These are phyloP conservation scores for Lipomyces kockii DNA, from an alignment of 805 yeast species.

Conservation along the genomic window DNA sequence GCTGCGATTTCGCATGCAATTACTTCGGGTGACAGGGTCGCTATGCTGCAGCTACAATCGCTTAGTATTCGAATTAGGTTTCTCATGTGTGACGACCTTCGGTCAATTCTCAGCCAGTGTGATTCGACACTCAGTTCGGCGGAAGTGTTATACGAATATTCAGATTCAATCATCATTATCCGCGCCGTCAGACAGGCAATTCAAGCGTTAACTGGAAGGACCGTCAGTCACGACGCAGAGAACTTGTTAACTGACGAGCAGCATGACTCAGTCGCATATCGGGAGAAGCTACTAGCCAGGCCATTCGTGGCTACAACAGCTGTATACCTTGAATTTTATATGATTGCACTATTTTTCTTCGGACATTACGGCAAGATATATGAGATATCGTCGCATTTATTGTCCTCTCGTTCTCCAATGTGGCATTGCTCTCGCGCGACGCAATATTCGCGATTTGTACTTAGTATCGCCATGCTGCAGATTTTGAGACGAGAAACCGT, in stretches of 20 bases:
- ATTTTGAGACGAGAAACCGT: conserved; percentile 4
- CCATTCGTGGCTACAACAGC: conserved; percentile 20
- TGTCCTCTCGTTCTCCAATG: not conserved
- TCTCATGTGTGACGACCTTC: conserved; percentile 9
- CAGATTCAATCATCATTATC: conserved; percentile 21
- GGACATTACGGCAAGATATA: conserved; percentile 23
- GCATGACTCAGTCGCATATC: conserved; percentile 28
- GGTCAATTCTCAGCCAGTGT: conserved; percentile 7
- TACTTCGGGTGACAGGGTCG: conserved; percentile 29
- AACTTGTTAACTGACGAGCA: conserved; percentile 22
- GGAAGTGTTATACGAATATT: conserved; percentile 12
- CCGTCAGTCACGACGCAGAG: conserved; percentile 8
- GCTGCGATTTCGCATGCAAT: conserved; percentile 18
- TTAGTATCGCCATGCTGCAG: conserved; percentile 20
- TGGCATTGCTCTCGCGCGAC: conserved; percentile 15
- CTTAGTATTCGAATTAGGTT: conserved; percentile 17
- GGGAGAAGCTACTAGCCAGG: conserved; percentile 4
- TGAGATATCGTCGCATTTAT: conserved; percentile 15
- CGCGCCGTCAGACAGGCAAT: conserved; percentile 17
- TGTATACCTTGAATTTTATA: conserved; percentile 12
- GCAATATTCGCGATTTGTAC: conserved; percentile 16
- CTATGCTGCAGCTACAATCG: conserved; percentile 27
- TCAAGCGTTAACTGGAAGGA: conserved; percentile 16
- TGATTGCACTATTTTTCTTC: conserved; percentile 24
- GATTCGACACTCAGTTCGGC: conserved; percentile 3